phyloP scores from a whole-genome alignment of 805 yeast species.

The Cyberlindnera galapagoensis region DNA sequence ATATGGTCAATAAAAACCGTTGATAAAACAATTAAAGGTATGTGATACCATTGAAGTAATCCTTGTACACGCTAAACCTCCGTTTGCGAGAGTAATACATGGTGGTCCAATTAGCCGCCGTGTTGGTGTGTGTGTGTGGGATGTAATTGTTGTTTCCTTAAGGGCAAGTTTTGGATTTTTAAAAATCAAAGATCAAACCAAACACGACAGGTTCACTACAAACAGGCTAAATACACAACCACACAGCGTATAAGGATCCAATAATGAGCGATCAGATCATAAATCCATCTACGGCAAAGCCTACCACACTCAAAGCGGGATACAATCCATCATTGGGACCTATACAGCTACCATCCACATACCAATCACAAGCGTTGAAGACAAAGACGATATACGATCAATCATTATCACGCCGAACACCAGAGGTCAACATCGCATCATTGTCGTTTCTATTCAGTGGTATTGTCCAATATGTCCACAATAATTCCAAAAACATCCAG shows the following conservation, averaged over 20 bases:
- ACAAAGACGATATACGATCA: conserved; percentile 51
- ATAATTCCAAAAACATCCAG: conserved; percentile 56
- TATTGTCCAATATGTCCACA: conserved; percentile 58
- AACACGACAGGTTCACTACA: not conserved
- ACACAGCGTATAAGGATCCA: too few species aligned
- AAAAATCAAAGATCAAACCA: not conserved
- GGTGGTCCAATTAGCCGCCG: conserved; percentile 3
- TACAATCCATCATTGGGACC: conserved; percentile 26
- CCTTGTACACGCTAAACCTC: conserved; percentile 20
- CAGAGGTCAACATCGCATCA: conserved; percentile 62
- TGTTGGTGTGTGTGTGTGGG: conserved; percentile 1
- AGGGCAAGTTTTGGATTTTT: not conserved
- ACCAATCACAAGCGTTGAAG: conserved; percentile 13
- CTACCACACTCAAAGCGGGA: conserved; percentile 15
- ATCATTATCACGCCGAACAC: conserved; percentile 55
- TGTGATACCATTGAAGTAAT: conserved; percentile 15
- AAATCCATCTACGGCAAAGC: conserved; percentile 19
- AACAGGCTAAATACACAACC: not conserved
- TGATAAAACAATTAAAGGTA: not conserved
- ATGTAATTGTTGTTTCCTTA: not conserved
- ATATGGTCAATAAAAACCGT: not conserved
- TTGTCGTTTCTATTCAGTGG: conserved; percentile 67
- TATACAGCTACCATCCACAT: conserved; percentile 22
- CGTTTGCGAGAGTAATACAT: conserved; percentile 18
- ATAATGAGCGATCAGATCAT: conserved; percentile 17